These are phyloP conservation scores for Salvia miltiorrhiza DNA, from an alignment of 257 asterid species.

Conservation along the genomic window DNA sequence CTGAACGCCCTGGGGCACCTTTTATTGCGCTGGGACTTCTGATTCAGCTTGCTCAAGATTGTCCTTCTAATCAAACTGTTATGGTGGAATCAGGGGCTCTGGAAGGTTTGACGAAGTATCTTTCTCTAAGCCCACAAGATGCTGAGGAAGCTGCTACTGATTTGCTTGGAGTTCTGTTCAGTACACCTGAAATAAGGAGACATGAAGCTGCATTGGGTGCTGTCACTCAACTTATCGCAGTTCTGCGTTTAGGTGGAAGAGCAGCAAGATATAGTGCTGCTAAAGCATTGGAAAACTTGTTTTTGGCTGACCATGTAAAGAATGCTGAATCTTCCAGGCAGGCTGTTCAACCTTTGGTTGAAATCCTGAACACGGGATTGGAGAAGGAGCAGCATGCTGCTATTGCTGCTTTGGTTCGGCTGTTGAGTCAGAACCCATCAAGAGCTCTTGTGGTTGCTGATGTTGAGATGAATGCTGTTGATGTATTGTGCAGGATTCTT, in stretches of 20 bases:
- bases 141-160: conserved; percentile 99
- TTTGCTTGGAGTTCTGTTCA: conserved; percentile 79
- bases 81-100: conserved; percentile 98
- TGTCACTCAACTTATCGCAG: conserved; percentile 92
- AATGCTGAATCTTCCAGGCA: conserved; percentile 93
- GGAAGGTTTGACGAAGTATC: conserved; percentile 91
- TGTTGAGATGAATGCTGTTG: conserved; percentile 94
- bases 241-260: conserved; percentile 94
- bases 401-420: conserved; percentile 84
- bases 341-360: conserved; percentile 97
- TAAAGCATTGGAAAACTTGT: conserved; percentile 88
- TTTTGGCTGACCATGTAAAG: conserved; percentile 91
- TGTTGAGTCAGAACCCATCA: conserved; percentile 85
- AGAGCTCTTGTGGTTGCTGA: conserved; percentile 94
- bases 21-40: conserved; percentile 84
- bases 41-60: conserved; percentile 81
- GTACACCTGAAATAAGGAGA: conserved; percentile 93
- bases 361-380: conserved; percentile 79
- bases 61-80: conserved; percentile 76
- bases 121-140: conserved; percentile 93
- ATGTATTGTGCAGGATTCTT: conserved; percentile 82
- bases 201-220: conserved; percentile 98
- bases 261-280: conserved; percentile 98
- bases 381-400: conserved; percentile 99
- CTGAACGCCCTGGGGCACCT: conserved; percentile 99